phyloP scores from a whole-genome alignment of 805 yeast genomes.

The Candida mattraensis region DNA sequence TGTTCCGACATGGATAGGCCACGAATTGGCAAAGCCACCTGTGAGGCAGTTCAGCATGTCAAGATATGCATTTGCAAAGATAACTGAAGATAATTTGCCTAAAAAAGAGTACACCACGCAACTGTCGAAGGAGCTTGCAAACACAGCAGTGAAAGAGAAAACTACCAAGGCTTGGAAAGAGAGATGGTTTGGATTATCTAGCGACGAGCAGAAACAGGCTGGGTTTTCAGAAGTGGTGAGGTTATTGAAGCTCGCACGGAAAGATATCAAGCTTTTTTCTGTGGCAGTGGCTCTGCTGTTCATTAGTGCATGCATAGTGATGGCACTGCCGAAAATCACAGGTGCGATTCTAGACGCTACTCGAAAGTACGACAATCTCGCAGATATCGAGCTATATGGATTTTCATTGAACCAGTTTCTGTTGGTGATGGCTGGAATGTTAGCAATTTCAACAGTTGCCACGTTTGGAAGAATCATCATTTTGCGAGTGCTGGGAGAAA shows the following conservation, averaged over 20 bases:
- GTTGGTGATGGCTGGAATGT: constrained; percentile 56
- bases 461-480: constrained; percentile 78
- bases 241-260: constrained; percentile 41
- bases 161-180: constrained; percentile 29
- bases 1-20: too few species aligned
- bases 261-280: constrained; percentile 44
- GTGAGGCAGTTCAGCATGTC: too few species aligned
- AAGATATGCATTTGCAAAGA: too few species aligned
- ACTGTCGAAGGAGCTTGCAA: too few species aligned
- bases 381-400: constrained; percentile 48
- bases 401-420: constrained; percentile 62
- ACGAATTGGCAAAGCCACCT: too few species aligned
- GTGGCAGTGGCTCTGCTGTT: constrained; percentile 45
- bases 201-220: constrained; percentile 34
- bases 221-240: constrained; percentile 40
- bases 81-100: too few species aligned
- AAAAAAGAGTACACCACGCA: too few species aligned
- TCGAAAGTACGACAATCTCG: constrained; percentile 31
- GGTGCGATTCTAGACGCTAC: constrained; percentile 55
- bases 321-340: constrained; percentile 56
- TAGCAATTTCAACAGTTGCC: constrained; percentile 72
- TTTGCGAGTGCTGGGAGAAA: constrained; percentile 79
- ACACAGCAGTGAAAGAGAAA: too few species aligned
- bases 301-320: constrained; percentile 48
- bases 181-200: constrained; percentile 30